A percentile compares a stretch with the other conserved stretches of the same genome.
phyloP scores from a whole-genome alignment of 495 filamentous ascomycete genomes.

The Hapsidospora chrysogenum region DNA sequence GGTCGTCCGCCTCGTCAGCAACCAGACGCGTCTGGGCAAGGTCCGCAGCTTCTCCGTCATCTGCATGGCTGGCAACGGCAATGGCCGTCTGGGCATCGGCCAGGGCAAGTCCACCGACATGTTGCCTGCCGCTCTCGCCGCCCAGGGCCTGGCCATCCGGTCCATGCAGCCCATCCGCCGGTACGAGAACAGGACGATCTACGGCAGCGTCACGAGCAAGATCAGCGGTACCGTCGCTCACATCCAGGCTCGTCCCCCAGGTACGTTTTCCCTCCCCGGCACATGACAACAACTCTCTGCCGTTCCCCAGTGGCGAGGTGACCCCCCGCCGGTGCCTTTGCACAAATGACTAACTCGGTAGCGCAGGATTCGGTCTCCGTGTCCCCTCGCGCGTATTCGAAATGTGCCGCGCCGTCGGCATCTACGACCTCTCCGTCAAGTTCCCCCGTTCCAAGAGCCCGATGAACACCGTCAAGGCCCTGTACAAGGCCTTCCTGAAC shows the following conservation, averaged over 20 bases:
- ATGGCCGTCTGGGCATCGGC: constrained; percentile 76
- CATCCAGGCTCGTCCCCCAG: constrained; percentile 69
- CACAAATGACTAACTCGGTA: constrained; percentile 7
- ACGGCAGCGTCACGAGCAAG: constrained; percentile 69
- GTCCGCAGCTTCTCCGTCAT: constrained; percentile 52
- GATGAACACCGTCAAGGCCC: constrained; percentile 93
- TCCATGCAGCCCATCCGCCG: constrained; percentile 77
- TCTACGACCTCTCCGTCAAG: constrained; percentile 67
- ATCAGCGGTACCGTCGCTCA: constrained; percentile 67
- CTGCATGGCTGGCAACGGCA: constrained; percentile 64
- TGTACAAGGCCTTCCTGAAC: constrained; percentile 60
- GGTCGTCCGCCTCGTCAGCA: constrained; percentile 56
- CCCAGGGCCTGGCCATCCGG: constrained; percentile 56
- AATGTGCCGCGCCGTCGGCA: constrained; percentile 68
- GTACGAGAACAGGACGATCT: constrained; percentile 87
- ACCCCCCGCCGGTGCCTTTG: too few relatives aligned
- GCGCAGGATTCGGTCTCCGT: constrained; percentile 73
- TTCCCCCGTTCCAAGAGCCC: constrained; percentile 71
- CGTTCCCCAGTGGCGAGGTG: too few relatives aligned
- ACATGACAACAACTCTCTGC: too few relatives aligned
- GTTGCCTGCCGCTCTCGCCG: constrained; percentile 44
- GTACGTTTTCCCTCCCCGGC: constrained; percentile 34
- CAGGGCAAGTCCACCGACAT: constrained; percentile 71
- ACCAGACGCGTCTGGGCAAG: constrained; percentile 95
- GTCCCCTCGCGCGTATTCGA: constrained; percentile 84